These are phyloP conservation scores for Pyracantha coccinea DNA, from an alignment of 331 rosid genomes.

Conservation along the genomic window DNA sequence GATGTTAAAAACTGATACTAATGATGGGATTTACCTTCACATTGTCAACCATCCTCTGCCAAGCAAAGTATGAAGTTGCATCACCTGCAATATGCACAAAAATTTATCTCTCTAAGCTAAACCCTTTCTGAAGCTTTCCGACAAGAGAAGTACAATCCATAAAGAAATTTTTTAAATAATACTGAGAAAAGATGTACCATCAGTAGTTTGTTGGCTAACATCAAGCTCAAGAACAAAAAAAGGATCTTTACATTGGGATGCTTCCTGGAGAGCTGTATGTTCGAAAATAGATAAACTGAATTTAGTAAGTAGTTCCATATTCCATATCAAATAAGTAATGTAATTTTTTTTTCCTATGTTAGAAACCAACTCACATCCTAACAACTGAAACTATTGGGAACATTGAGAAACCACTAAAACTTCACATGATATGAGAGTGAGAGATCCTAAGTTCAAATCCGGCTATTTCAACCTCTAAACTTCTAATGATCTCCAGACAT, in stretches of 20 bases:
- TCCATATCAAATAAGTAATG: background rate
- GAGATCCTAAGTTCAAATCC: background rate
- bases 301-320: conserved; percentile 1
- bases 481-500: background rate
- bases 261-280: conserved; percentile 56
- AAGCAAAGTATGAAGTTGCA: conserved; percentile 36
- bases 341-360: too few relatives aligned
- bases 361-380: background rate
- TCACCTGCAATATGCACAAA: conserved; percentile 36
- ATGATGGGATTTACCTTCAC: conserved; percentile 51
- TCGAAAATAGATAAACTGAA: conserved; percentile 11
- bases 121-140: background rate
- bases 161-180: background rate
- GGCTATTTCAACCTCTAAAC: background rate
- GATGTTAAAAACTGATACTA: background rate
- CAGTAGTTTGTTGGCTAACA: conserved; percentile 29
- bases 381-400: background rate
- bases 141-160: background rate
- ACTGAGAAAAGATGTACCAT: conserved; percentile 22
- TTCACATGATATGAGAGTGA: background rate
- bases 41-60: conserved; percentile 59
- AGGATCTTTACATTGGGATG: conserved; percentile 65
- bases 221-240: conserved; percentile 49
- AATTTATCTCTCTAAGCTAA: background rate
- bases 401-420: too few relatives aligned